Conservation (phyloP, 306 rosid species). For the Elaeagnus macrophylla region DNA sequence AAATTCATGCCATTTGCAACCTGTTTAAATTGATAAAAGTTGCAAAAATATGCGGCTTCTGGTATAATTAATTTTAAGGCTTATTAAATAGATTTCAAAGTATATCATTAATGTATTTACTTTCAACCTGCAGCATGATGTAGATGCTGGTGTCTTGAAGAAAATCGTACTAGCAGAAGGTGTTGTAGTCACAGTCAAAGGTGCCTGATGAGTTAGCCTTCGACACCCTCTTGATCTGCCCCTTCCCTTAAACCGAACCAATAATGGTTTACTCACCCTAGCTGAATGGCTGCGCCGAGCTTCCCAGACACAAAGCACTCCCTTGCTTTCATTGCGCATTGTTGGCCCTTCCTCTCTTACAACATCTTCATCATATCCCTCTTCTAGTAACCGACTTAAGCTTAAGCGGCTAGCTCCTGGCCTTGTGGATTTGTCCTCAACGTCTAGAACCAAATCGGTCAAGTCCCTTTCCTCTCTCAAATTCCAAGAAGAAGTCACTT, state of each 20-base stretch:
- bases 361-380: constrained; percentile 43
- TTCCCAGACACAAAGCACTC: constrained; percentile 39
- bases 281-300: constrained; percentile 64
- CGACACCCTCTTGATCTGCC: constrained; percentile 79
- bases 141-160: constrained; percentile 94
- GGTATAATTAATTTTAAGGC: too few species aligned
- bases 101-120: background rate
- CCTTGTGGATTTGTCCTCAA: constrained; percentile 76
- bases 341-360: constrained; percentile 80
- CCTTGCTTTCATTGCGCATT: constrained; percentile 66
- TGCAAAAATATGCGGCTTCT: too few species aligned
- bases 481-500: constrained; percentile 37
- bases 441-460: constrained; percentile 26
- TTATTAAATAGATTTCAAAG: too few species aligned
- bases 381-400: constrained; percentile 57
- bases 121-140: constrained; percentile 69
- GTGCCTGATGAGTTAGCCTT: constrained; percentile 86
- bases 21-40: too few species aligned
- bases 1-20: too few species aligned
- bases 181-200: constrained; percentile 88
- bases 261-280: constrained; percentile 51
- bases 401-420: constrained; percentile 94
- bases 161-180: constrained; percentile 87
- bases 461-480: constrained; percentile 35
- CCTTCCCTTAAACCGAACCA: constrained; percentile 53